phyloP scores from a whole-genome alignment of 1,284 basidiomycete species.

The Ceratobasidium sp. region DNA sequence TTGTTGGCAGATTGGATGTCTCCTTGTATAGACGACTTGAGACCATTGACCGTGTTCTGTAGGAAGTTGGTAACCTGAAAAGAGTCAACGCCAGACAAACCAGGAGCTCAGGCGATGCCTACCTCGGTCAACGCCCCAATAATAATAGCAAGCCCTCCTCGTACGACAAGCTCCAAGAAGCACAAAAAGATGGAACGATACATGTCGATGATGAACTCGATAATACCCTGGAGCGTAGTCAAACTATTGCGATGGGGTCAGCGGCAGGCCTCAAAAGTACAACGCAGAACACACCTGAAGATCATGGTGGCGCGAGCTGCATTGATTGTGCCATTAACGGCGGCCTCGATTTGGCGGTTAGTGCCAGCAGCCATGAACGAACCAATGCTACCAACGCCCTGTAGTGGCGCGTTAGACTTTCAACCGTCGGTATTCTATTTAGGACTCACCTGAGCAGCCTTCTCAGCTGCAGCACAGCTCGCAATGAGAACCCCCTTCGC shows the following conservation, averaged over 20 bases:
- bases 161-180: slow-evolving; percentile 87
- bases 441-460: slow-evolving; percentile 64
- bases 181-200: slow-evolving; percentile 93
- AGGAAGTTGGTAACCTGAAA: slow-evolving; percentile 73
- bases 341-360: slow-evolving; percentile 77
- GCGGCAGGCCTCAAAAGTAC: slow-evolving; percentile 6
- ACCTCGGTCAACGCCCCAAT: slow-evolving; percentile 84
- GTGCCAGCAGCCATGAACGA: slow-evolving; percentile 84
- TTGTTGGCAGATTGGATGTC: slow-evolving; percentile 73
- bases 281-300: slow-evolving; percentile 52
- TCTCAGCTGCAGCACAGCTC: slow-evolving; percentile 83
- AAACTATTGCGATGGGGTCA: slow-evolving; percentile 52
- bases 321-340: slow-evolving; percentile 79
- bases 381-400: slow-evolving; percentile 80
- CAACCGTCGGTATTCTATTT: not conserved
- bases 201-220: slow-evolving; percentile 90
- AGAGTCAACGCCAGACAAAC: not conserved
- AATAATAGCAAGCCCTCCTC: slow-evolving; percentile 78
- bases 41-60: slow-evolving; percentile 61
- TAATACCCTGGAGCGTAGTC: slow-evolving; percentile 82
- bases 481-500: slow-evolving; percentile 76
- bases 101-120: slow-evolving; percentile 41
- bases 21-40: slow-evolving; percentile 72
- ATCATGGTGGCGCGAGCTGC: slow-evolving; percentile 76
- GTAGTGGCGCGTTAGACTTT: not conserved